Evolutionary conservation across 257 asterid genomes (phyloP).

Genomic region (Nicotiana knightiana): DNA sequence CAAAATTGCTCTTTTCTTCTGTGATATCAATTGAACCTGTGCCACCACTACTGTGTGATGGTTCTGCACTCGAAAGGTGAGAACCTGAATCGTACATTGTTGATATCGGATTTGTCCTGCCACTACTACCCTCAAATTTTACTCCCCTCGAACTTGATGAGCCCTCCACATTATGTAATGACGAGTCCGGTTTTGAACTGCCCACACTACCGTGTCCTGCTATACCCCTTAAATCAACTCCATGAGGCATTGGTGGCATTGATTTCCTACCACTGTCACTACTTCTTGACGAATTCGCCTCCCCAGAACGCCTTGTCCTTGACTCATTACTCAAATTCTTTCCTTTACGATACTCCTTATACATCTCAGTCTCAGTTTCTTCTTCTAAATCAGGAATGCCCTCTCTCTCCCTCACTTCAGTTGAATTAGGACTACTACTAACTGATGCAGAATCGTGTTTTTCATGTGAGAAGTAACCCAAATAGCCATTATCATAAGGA

Average conservation of each 20-base stretch:
- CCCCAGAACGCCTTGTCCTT: slow-evolving; percentile 29
- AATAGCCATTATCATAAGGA: slow-evolving; percentile 37
- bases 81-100: slow-evolving; percentile 16
- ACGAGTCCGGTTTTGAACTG: slow-evolving; percentile 22
- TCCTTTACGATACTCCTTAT: slow-evolving; percentile 34
- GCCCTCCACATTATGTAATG: slow-evolving; percentile 20
- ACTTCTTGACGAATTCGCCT: slow-evolving; percentile 15
- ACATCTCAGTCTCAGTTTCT: slow-evolving; percentile 71
- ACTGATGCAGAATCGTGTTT: slow-evolving; percentile 42
- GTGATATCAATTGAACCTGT: slow-evolving; percentile 38
- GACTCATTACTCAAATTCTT: slow-evolving; percentile 27
- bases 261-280: slow-evolving; percentile 11
- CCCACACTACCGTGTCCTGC: background rate
- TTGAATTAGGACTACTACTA: slow-evolving; percentile 83
- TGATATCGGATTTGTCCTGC: slow-evolving; percentile 9
- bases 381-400: slow-evolving; percentile 99
- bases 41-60: slow-evolving; percentile 20
- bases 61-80: slow-evolving; percentile 11
- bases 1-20: slow-evolving; percentile 58
- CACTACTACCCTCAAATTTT: slow-evolving; percentile 12
- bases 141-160: slow-evolving; percentile 12
- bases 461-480: slow-evolving; percentile 32
- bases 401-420: slow-evolving; percentile 87
- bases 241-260: slow-evolving; percentile 4
- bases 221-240: slow-evolving; percentile 4